Evolutionary conservation across 495 filamentous ascomycete genomes (phyloP).

Genomic region (Penicillium daleae): DNA sequence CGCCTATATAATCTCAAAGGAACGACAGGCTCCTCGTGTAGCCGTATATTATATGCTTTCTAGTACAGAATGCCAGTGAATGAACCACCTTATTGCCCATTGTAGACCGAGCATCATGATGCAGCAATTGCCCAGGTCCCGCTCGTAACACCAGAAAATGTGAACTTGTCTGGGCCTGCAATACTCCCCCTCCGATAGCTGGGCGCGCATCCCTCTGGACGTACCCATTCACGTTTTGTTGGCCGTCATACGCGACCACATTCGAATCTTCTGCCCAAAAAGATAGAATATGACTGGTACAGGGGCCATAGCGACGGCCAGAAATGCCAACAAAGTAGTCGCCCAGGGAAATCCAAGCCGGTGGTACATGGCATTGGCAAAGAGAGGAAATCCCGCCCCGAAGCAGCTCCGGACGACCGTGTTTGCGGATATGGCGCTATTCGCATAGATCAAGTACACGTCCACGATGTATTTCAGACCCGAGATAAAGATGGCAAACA

Average conservation of each 20-base stretch:
- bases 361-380: conserved; percentile 59
- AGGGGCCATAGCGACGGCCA: conserved; percentile 59
- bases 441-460: conserved; percentile 52
- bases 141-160: too few species aligned
- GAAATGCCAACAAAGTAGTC: conserved; percentile 61
- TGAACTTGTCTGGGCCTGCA: too few species aligned
- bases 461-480: conserved; percentile 60
- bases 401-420: conserved; percentile 45
- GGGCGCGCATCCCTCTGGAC: neutral
- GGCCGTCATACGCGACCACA: conserved; percentile 17
- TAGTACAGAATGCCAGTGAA: too few species aligned
- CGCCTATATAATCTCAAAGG: too few species aligned
- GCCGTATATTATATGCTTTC: too few species aligned
- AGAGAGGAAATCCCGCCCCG: conserved; percentile 61
- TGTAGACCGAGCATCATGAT: too few species aligned
- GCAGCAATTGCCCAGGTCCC: too few species aligned
- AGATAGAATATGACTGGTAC: conserved; percentile 66
- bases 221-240: neutral
- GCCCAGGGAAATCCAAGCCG: conserved; percentile 62
- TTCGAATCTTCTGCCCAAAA: conserved; percentile 61
- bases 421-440: conserved; percentile 54
- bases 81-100: too few species aligned
- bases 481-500: conserved; percentile 48
- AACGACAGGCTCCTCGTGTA: too few species aligned
- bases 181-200: neutral